Conservation (phyloP, 1,284 basidiomycete genomes). For the Leccinum pseudoinsigne region DNA sequence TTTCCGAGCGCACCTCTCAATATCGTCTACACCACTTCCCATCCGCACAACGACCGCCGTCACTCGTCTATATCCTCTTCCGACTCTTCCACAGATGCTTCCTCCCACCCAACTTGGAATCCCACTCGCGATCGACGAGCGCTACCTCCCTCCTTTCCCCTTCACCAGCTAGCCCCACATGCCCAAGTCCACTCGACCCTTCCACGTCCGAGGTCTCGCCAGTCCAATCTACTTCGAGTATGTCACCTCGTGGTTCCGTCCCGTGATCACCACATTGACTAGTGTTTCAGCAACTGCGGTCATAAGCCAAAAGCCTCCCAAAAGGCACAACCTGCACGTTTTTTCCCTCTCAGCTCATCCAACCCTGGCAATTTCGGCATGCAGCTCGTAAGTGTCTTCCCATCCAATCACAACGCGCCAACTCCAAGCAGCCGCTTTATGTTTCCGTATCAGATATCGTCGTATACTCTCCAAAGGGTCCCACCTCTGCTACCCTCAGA, state of each 20-base stretch:
- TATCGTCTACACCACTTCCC: conserved; percentile 13
- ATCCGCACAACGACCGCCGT: conserved; percentile 19
- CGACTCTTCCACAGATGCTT: conserved; percentile 24
- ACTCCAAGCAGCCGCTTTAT: conserved; percentile 49
- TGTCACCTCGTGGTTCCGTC: not conserved
- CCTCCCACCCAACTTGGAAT: conserved; percentile 18
- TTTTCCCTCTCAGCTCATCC: conserved; percentile 44
- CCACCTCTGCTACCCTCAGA: conserved; percentile 41
- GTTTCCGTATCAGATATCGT: conserved; percentile 65
- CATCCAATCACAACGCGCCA: not conserved
- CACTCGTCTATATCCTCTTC: conserved; percentile 22
- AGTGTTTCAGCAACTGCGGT: conserved; percentile 9
- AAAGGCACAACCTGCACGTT: conserved; percentile 47
- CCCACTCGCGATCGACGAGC: conserved; percentile 31
- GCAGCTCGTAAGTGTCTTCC: conserved; percentile 55
- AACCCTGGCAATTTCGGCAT: conserved; percentile 73
- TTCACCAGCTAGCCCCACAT: conserved; percentile 22
- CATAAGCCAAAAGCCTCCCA: conserved; percentile 10
- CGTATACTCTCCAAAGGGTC: conserved; percentile 53
- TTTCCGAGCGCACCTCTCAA: conserved; percentile 19
- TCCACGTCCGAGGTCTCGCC: conserved; percentile 7
- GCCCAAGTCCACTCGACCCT: conserved; percentile 5
- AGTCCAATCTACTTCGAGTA: conserved; percentile 10
- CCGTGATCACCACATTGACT: conserved; percentile 6
- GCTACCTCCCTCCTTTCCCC: conserved; percentile 28